Evolutionary conservation across 331 rosid genomes (phyloP).

Genomic region (Malus hybrid): DNA sequence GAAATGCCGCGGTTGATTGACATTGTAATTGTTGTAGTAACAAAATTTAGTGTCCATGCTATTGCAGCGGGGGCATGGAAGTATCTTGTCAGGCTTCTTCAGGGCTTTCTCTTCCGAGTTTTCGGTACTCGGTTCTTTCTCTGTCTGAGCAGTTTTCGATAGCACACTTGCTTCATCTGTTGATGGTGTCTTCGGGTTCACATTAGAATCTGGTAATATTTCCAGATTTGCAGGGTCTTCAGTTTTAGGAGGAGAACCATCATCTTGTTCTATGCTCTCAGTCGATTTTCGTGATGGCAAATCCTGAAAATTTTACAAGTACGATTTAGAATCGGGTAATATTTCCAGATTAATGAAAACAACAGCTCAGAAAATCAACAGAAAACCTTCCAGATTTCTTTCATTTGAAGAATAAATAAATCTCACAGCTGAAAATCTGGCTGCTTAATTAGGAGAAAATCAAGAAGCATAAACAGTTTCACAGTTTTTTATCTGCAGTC

Average conservation of each 20-base stretch:
- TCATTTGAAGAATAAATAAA: not conserved
- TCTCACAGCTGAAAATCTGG: not conserved
- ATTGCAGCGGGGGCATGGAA: slow-evolving; percentile 84
- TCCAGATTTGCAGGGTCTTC: slow-evolving; percentile 33
- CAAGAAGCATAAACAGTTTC: not conserved
- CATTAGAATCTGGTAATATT: slow-evolving; percentile 22
- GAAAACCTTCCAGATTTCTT: not conserved
- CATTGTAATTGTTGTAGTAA: slow-evolving; percentile 81
- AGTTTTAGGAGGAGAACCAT: slow-evolving; percentile 23
- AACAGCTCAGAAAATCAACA: not conserved
- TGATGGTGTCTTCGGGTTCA: slow-evolving; percentile 51
- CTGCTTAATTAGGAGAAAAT: not conserved
- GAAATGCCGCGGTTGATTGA: slow-evolving; percentile 86
- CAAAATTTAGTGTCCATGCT: slow-evolving; percentile 93
- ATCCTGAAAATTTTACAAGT: slow-evolving; percentile 43
- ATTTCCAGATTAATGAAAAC: too few relatives aligned
- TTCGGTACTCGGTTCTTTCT: slow-evolving; percentile 39
- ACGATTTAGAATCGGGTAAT: not conserved
- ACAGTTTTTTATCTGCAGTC: not conserved
- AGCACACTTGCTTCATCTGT: slow-evolving; percentile 38
- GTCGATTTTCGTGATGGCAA: slow-evolving; percentile 16
- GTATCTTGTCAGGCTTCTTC: slow-evolving; percentile 81
- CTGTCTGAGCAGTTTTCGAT: slow-evolving; percentile 22
- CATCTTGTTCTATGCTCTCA: slow-evolving; percentile 22
- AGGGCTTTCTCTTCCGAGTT: slow-evolving; percentile 47